Evolutionary conservation across 2,329 filamentous ascomycete genomes (phyloP), one percentile per base, ranked within the genome.

Genomic region (Phialophora verrucosa): DNA sequence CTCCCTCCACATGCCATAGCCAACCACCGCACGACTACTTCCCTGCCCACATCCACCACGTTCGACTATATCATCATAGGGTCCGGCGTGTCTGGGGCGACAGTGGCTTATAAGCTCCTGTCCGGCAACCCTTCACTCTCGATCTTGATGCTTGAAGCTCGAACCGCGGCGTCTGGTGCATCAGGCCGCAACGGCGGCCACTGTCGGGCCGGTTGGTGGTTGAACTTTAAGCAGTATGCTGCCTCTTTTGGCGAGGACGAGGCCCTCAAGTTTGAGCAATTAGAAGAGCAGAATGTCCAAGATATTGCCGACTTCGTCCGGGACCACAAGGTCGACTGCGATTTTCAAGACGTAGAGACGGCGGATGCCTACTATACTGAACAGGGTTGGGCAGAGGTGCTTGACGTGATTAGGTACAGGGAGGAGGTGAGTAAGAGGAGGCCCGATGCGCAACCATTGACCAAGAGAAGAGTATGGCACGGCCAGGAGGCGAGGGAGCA

Each of bases 121-220:
- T 29, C 38, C 12, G n/a, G 38, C 35, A 38, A 78, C 78, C 27
- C 53, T 20, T 55, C 53, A 35, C 53, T 55, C 14, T 55, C 53
- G 17, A 73, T 83, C 60, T 35, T 79, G 29, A 78, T 82, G n/a
- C 72, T 82, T n/a, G 81, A 83, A 69, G 80, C 81, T 1, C 73
- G 80, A 67, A 79, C 82, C 69, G 80, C 80, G 10, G 78, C 78
- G 0, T 78, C 77, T 17, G 80, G 80, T n/a, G 79, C 80, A 1
- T 80, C 76, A 58, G 78, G 77, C 10, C 74, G 80, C 32, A 82
- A 82, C 68, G 80, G 80, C n/a, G 80, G 80, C 7, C 80, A 83
- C 62, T 76, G 53, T 35, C 29, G 53, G 2, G 53, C 53, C 3
- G 53, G 53, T 8, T 55, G 27, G 27, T 55, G 53, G 53, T n/a